Percentiles rank a stretch among this genome's conserved stretches.
Evolutionary conservation across 805 yeast genomes (phyloP).

Genomic region (Yamadazyma kitorensis): DNA sequence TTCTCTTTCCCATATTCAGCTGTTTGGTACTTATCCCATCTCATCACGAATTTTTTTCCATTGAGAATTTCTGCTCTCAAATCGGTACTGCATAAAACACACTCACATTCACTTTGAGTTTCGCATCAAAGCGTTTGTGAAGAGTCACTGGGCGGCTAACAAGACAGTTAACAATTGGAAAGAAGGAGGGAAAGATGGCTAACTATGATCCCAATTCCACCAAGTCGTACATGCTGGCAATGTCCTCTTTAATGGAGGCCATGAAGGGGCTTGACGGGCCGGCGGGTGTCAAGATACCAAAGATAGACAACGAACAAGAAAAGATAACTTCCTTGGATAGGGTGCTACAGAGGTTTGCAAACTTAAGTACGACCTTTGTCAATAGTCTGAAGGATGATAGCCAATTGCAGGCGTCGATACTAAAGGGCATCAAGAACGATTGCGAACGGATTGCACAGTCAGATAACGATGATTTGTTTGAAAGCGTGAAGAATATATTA

Average conservation of each 20-base stretch:
- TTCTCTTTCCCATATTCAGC: slow-evolving; percentile 4
- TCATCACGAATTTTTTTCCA: slow-evolving; percentile 12
- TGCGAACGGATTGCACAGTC: slow-evolving; percentile 32
- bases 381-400: slow-evolving; percentile 14
- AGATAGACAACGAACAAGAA: slow-evolving; percentile 33
- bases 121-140: too few relatives aligned
- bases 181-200: slow-evolving; percentile 29
- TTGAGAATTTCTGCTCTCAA: too few relatives aligned
- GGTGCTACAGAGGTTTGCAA: slow-evolving; percentile 36
- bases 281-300: slow-evolving; percentile 27
- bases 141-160: background rate
- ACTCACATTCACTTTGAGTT: too few relatives aligned
- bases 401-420: slow-evolving; percentile 4
- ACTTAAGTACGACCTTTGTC: slow-evolving; percentile 31
- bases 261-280: slow-evolving; percentile 28
- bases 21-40: slow-evolving; percentile 7
- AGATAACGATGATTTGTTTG: slow-evolving; percentile 26
- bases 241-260: slow-evolving; percentile 63
- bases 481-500: slow-evolving; percentile 8
- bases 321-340: slow-evolving; percentile 24
- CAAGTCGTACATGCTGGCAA: slow-evolving; percentile 74
- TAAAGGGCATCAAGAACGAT: slow-evolving; percentile 24
- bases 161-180: too few relatives aligned
- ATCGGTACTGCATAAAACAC: too few relatives aligned
- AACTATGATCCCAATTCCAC: slow-evolving; percentile 56